Conservation (phyloP, 2,329 filamentous ascomycete species). For the Trichoderma simmonsii region DNA sequence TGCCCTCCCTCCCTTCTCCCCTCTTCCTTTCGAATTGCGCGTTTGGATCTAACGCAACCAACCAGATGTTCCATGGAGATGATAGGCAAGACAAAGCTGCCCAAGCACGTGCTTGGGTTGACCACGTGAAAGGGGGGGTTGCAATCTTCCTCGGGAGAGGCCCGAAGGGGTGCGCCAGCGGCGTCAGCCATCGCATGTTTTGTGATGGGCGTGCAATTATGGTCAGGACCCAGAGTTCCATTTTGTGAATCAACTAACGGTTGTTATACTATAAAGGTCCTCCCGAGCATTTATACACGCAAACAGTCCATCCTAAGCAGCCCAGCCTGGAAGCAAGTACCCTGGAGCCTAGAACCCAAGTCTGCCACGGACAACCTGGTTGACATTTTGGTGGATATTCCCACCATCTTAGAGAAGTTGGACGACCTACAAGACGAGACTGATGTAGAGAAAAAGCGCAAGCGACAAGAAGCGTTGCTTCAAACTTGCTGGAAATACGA, state of each 20-base stretch:
- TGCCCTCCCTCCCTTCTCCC: background rate
- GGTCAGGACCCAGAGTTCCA: background rate
- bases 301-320: background rate
- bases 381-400: background rate
- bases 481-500: background rate
- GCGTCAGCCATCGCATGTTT: background rate
- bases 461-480: background rate
- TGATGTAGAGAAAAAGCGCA: background rate
- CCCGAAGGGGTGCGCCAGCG: background rate
- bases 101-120: background rate
- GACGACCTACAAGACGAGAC: background rate
- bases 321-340: background rate
- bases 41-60: background rate
- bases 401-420: background rate
- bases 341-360: background rate
- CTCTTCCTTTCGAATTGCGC: background rate
- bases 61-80: background rate
- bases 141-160: background rate
- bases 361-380: background rate
- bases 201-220: background rate
- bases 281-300: background rate
- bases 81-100: background rate
- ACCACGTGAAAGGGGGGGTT: background rate
- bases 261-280: background rate
- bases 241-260: background rate